These are phyloP conservation scores for Triticum monococcum DNA, from an alignment of 176 grass and related monocot species.

Conservation along the genomic window DNA sequence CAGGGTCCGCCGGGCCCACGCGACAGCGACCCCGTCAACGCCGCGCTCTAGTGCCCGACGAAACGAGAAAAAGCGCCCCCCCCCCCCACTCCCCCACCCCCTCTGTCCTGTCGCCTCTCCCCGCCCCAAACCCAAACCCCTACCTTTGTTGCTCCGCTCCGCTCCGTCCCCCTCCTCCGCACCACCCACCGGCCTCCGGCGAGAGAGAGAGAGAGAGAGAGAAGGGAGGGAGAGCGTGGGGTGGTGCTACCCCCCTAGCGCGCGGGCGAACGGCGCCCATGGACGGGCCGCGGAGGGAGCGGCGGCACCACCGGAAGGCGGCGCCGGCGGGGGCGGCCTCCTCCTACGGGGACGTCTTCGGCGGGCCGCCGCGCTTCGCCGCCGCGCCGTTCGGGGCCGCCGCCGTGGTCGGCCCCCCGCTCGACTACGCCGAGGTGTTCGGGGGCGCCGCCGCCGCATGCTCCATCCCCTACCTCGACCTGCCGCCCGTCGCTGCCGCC, in stretches of 20 bases:
- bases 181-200: neutral
- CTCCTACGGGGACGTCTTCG: constrained; percentile 73
- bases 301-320: constrained; percentile 47
- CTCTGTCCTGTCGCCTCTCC: neutral
- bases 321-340: neutral
- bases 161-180: neutral
- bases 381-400: constrained; percentile 34
- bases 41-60: neutral
- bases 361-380: constrained; percentile 57
- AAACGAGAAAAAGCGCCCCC: neutral
- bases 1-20: neutral
- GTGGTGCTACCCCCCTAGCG: neutral
- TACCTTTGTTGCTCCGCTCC: neutral
- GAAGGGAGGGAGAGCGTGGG: neutral
- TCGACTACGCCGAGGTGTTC: neutral
- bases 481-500: constrained; percentile 35
- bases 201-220: neutral
- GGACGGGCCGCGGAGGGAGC: constrained; percentile 50
- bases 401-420: constrained; percentile 42
- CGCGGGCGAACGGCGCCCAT: constrained; percentile 14
- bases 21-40: neutral
- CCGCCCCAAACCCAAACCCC: constrained; percentile 7
- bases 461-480: constrained; percentile 90
- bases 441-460: constrained; percentile 57
- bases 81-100: constrained; percentile 15